A percentile compares a stretch with the other conserved stretches of the same genome.
Conservation (phyloP, 805 yeast genomes). For the Hanseniaspora meyeri region DNA sequence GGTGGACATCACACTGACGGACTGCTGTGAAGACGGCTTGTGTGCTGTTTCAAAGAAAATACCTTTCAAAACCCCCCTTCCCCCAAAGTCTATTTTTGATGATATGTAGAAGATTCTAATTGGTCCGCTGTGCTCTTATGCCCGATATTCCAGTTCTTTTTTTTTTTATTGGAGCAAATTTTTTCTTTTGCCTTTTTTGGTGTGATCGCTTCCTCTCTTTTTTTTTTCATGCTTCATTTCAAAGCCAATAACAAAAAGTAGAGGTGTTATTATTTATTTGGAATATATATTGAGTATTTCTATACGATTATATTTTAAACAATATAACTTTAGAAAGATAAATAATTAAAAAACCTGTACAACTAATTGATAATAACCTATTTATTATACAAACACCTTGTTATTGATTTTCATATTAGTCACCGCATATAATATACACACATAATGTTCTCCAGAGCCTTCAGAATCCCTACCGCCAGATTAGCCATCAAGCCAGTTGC, state of each 20-base stretch:
- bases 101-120: conserved; percentile 16
- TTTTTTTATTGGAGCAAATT: not conserved
- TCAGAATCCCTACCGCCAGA: conserved; percentile 17
- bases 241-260: no score
- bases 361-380: not conserved
- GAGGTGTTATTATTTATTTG: no score
- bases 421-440: not conserved
- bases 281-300: no score
- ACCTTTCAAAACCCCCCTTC: conserved; percentile 16
- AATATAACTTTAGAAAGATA: no score
- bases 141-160: not conserved
- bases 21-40: not conserved
- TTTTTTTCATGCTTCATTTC: no score
- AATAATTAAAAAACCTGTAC: not conserved
- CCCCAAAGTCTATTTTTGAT: conserved; percentile 32
- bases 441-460: conserved; percentile 23
- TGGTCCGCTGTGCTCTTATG: not conserved
- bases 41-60: not conserved
- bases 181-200: not conserved
- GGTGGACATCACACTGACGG: conserved; percentile 3
- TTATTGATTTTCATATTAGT: not conserved
- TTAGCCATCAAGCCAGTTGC: conserved; percentile 15
- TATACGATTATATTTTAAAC: no score
- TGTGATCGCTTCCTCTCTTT: not conserved
- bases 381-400: not conserved